Evolutionary conservation across 2,329 filamentous ascomycete species (phyloP).

Genomic region (Cladosporium velox): DNA sequence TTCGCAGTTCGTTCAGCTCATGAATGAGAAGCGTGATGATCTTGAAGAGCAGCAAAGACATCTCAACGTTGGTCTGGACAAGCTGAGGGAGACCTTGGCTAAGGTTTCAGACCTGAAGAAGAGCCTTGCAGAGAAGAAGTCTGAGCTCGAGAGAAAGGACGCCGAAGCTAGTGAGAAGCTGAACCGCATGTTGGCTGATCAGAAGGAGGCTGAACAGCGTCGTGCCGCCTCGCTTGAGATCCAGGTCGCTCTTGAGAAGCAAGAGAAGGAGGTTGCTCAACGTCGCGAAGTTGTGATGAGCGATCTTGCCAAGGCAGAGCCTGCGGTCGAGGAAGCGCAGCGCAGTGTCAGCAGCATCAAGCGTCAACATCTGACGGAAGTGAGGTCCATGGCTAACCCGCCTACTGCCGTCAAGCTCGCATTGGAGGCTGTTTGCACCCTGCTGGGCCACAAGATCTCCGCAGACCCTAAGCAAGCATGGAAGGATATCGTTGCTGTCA

Average conservation of each 20-base stretch:
- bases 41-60: constrained; percentile 98
- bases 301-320: constrained; percentile 88
- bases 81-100: constrained; percentile 92
- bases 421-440: constrained; percentile 91
- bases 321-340: constrained; percentile 88
- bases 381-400: constrained; percentile 93
- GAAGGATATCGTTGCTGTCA: constrained; percentile 86
- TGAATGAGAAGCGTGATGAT: constrained; percentile 97
- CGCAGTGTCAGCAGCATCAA: constrained; percentile 99
- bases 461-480: constrained; percentile 57
- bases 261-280: constrained; percentile 82
- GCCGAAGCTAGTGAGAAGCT: constrained; percentile 96
- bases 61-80: constrained; percentile 96
- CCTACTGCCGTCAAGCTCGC: constrained; percentile 88
- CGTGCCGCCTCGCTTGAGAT: constrained; percentile 87
- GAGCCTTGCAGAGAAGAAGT: constrained; percentile 92
- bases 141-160: constrained; percentile 88
- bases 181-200: constrained; percentile 94
- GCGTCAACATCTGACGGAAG: constrained; percentile 93
- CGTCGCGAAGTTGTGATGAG: constrained; percentile 81
- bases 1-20: constrained; percentile 93
- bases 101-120: constrained; percentile 91
- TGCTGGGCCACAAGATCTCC: constrained; percentile 85
- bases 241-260: constrained; percentile 80
- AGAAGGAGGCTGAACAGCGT: constrained; percentile 88